Base-by-base conservation (phyloP, 768 basidiomycete species). In the Boletus barrowsii region DNA sequence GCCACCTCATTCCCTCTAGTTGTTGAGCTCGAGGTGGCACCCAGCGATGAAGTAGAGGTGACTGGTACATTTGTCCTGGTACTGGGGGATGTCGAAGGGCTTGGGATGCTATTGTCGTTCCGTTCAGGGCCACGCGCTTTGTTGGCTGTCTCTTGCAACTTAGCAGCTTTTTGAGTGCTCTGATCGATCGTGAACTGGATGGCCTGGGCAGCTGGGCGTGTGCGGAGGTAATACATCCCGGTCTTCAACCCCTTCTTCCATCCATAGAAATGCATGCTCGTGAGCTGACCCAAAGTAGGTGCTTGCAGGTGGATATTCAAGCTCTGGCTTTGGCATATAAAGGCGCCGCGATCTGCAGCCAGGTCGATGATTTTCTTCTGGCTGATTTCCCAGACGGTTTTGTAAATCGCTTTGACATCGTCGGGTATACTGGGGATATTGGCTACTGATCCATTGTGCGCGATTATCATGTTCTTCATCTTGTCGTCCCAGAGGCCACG, bases 191-290 rank as follows among this genome's bases (percentile, higher is more conserved):
- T 99, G 78, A 99, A 98, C 75, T 99, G 93, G 69, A 96, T 95
- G 47, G 97, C 97, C 66, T 93, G 88, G 13, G 93, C 91, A 10
- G 95, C 94, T 5, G 97, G 92, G 49, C 92, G 83, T 35, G 97
- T 98, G 51, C 97, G 84, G 47, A 99, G 81, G 73, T 99, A 98
- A 75, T 93, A 94, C 91, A 96, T 95, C 62, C 96, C 97, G 1
- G 97, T 99, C 56, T 99, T 99, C 67, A 99, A 75, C 33, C 97
- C 97, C 75, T 93, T 93, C 82, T 96, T 96, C 97, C 97, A 98
- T n/a, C 94, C 97, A 69, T 98, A 98, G 79, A 95, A 96, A 72
- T 95, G 93, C 93, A 94, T 94, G 57, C 87, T 90, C 37, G 93
- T 95, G 58, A 99, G 78, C 71, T 99, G 96, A 10, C 92, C 92